Evolutionary conservation across 169 alveolate species (phyloP).

Genomic region (Plasmodium sp.): DNA sequence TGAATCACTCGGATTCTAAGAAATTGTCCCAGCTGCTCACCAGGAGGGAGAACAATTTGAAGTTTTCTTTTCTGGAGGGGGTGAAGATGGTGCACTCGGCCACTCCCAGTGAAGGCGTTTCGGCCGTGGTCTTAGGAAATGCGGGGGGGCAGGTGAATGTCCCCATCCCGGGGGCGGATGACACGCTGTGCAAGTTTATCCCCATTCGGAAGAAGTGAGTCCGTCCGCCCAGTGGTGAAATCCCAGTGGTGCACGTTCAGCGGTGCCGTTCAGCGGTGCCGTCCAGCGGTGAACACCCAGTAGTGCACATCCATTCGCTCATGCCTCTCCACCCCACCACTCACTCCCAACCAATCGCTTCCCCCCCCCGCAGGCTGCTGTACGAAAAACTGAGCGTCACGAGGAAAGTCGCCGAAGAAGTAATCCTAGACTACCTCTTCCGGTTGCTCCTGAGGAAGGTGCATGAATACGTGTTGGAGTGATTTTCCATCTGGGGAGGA

Average conservation of each 20-base stretch:
- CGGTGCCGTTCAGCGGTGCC: neutral
- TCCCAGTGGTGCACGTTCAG: neutral
- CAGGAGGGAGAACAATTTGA: neutral
- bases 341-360: neutral
- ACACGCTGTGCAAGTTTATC: slow-evolving; percentile 41
- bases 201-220: slow-evolving; percentile 65
- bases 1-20: neutral
- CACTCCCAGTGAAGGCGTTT: neutral
- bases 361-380: neutral
- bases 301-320: neutral
- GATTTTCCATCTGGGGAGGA: neutral
- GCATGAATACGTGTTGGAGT: slow-evolving; percentile 26
- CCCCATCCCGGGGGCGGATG: neutral
- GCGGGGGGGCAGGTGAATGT: neutral
- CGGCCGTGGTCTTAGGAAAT: neutral
- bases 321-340: neutral
- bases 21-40: neutral
- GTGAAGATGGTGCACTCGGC: neutral
- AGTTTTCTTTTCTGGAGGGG: slow-evolving; percentile 29
- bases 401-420: slow-evolving; percentile 55
- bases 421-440: slow-evolving; percentile 28
- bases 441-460: slow-evolving; percentile 13
- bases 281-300: neutral
- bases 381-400: slow-evolving; percentile 44
- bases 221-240: neutral